phyloP scores from a whole-genome alignment of 2,329 filamentous ascomycete genomes.

The Sclerotinia trifoliorum region DNA sequence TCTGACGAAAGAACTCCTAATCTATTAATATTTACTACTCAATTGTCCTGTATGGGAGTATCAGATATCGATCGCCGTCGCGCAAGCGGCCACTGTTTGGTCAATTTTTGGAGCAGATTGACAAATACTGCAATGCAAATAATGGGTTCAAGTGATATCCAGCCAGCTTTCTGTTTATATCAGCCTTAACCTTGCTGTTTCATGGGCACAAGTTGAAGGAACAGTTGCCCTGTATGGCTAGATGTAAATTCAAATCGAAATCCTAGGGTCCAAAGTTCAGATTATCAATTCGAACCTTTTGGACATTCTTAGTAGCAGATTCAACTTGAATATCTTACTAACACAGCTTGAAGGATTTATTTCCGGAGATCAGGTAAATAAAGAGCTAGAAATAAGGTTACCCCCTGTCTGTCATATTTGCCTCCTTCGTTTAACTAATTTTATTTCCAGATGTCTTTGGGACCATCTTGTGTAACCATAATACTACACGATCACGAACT shows the following conservation, averaged over 20 bases:
- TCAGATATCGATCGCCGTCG: neutral
- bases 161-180: neutral
- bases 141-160: neutral
- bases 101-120: neutral
- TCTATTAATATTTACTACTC: neutral
- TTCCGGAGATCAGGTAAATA: too few relatives aligned
- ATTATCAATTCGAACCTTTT: too few relatives aligned
- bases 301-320: too few relatives aligned
- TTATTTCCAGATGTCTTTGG: neutral
- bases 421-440: neutral
- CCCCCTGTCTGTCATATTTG: neutral
- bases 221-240: neutral
- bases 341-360: too few relatives aligned
- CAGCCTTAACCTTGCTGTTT: neutral
- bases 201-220: neutral
- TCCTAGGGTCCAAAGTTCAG: too few relatives aligned
- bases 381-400: too few relatives aligned
- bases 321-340: too few relatives aligned
- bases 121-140: neutral
- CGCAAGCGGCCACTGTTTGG: neutral
- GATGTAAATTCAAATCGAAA: too few relatives aligned
- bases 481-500: neutral
- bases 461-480: neutral
- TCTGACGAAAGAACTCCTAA: neutral
- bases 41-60: neutral